Conservation (phyloP, 225 moss, liverwort and hornwort genomes). For the Marchantia polymorpha region DNA sequence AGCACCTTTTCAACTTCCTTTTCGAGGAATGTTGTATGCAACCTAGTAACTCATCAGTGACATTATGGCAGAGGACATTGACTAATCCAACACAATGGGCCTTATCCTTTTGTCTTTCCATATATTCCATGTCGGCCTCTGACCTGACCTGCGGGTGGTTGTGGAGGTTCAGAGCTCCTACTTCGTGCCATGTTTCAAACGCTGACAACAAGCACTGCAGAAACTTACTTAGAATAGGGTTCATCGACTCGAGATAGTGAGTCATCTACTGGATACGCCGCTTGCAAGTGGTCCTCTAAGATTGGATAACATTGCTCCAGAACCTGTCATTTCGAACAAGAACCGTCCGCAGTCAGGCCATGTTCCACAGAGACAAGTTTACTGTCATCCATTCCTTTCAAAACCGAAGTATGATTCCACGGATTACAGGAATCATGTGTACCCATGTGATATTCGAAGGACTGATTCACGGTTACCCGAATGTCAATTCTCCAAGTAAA, state of each 20-base stretch:
- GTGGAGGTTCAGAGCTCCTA: background rate
- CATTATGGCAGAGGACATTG: background rate
- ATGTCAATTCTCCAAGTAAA: background rate
- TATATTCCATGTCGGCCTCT: background rate
- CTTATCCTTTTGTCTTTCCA: background rate
- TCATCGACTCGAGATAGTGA: constrained; percentile 11
- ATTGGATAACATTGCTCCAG: constrained; percentile 3
- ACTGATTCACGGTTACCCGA: background rate
- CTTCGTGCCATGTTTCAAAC: background rate
- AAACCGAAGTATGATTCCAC: background rate
- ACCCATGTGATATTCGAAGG: background rate
- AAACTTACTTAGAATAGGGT: constrained; percentile 17
- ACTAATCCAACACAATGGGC: constrained; percentile 15
- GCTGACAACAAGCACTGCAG: background rate
- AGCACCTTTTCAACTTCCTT: constrained; percentile 12
- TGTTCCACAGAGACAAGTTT: background rate
- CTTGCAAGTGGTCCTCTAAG: constrained; percentile 22
- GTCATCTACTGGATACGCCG: constrained; percentile 17
- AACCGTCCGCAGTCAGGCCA: background rate
- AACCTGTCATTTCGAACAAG: constrained; percentile 11
- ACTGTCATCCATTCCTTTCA: background rate
- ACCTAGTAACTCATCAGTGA: constrained; percentile 4
- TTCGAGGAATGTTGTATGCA: background rate
- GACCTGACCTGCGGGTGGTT: background rate
- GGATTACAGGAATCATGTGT: background rate